Percentiles rank a stretch among this genome's conserved stretches.
phyloP scores from a whole-genome alignment of 108 stramenopile species.

The Mayamaea pseudoterrestris region DNA sequence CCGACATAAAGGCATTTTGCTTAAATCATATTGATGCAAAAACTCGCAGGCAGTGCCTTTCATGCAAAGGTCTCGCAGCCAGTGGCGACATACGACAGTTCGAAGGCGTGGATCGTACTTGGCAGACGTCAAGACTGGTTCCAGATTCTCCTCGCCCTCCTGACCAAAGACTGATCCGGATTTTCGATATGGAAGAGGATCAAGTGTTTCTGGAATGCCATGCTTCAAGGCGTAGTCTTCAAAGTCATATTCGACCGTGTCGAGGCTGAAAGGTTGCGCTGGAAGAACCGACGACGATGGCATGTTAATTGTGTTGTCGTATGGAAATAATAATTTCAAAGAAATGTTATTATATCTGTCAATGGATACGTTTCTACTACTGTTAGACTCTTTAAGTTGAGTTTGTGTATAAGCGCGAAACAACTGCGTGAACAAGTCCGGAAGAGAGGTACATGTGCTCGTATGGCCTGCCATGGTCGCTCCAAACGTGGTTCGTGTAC shows the following conservation, averaged over 20 bases:
- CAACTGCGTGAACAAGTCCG: too few relatives aligned
- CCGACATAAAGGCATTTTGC: slow-evolving; percentile 90
- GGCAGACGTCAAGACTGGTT: slow-evolving; percentile 60
- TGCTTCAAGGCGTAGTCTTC: slow-evolving; percentile 74
- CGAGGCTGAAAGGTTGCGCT: slow-evolving; percentile 29
- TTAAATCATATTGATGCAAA: slow-evolving; percentile 83
- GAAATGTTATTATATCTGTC: too few relatives aligned
- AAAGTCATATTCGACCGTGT: slow-evolving; percentile 77
- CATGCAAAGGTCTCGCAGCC: slow-evolving; percentile 93
- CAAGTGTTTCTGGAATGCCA: slow-evolving; percentile 82
- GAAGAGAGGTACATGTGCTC: too few relatives aligned
- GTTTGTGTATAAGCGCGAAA: too few relatives aligned
- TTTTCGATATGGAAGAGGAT: slow-evolving; percentile 82
- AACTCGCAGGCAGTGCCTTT: slow-evolving; percentile 90
- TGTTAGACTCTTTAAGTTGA: too few relatives aligned
- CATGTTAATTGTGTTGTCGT: too few relatives aligned
- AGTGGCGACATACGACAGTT: slow-evolving; percentile 90
- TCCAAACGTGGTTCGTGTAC: too few relatives aligned
- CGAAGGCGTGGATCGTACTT: slow-evolving; percentile 86
- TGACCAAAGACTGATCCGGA: slow-evolving; percentile 71
- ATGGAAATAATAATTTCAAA: too few relatives aligned
- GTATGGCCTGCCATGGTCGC: too few relatives aligned
- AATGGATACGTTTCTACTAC: too few relatives aligned
- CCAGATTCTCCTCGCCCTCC: slow-evolving; percentile 47
- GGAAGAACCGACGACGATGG: slow-evolving; percentile 8